Percentiles rank a stretch among this genome's conserved stretches.
These are phyloP conservation scores for Phaeoacremonium minimum DNA, from an alignment of 2,329 filamentous ascomycete genomes.

Conservation along the genomic window DNA sequence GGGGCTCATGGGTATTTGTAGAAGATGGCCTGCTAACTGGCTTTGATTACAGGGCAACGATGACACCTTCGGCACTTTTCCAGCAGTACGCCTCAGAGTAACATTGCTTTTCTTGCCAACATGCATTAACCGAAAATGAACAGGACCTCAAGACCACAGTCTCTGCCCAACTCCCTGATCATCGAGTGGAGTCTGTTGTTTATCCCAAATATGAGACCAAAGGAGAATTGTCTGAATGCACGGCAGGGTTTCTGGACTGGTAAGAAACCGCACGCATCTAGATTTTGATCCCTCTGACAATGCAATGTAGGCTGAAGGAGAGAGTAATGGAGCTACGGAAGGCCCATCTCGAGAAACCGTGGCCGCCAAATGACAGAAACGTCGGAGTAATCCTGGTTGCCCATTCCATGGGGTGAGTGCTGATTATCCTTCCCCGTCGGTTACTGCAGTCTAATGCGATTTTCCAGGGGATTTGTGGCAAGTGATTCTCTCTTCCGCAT, in stretches of 20 bases:
- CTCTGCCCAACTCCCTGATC: slow-evolving; percentile 52
- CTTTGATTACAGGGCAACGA: slow-evolving; percentile 52
- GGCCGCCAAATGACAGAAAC: slow-evolving; percentile 74
- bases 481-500: slow-evolving; percentile 75
- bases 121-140: too few species aligned
- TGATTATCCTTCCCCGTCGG: too few species aligned
- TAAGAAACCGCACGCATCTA: slow-evolving; percentile 12
- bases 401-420: slow-evolving; percentile 68
- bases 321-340: slow-evolving; percentile 75
- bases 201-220: slow-evolving; percentile 72
- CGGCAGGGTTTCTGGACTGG: slow-evolving; percentile 42
- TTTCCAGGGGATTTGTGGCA: slow-evolving; percentile 76
- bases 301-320: slow-evolving; percentile 63
- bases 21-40: too few species aligned
- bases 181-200: slow-evolving; percentile 56
- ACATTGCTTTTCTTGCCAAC: too few species aligned
- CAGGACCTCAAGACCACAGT: slow-evolving; percentile 56
- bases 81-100: slow-evolving; percentile 42
- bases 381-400: slow-evolving; percentile 77
- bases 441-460: too few species aligned
- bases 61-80: slow-evolving; percentile 65
- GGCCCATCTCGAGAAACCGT: slow-evolving; percentile 63
- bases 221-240: slow-evolving; percentile 56
- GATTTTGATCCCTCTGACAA: neutral
- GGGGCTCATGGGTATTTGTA: too few species aligned